Base-by-base conservation (phyloP, 495 filamentous ascomycete species). In the Sphaerosporella brunnea region DNA sequence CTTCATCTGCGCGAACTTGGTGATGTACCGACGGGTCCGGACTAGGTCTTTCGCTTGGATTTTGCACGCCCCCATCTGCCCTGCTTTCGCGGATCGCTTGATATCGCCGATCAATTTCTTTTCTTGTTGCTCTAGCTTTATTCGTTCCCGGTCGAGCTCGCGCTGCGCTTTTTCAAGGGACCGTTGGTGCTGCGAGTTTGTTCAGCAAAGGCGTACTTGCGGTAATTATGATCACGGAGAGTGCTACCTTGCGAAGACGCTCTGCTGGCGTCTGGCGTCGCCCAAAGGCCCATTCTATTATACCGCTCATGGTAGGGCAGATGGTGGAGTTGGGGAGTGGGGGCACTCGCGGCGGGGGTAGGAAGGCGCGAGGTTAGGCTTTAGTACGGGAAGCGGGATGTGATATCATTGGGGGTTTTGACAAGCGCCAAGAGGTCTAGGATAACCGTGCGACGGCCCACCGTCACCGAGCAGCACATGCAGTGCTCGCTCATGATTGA, bases 11-110 rank as follows among this genome's bases (percentile, higher is more conserved):
- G 95, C 94, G 67, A 96, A 97, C 59, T 95, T 95, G 64, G 94
- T 85, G 47, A 97, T 81, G 53, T 95, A 94, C 15, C 84, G 73
- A 66, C 90, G 72, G 45, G 90, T 97, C 56, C 90, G 70, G 28
- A 96, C 90, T 42, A 96, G 65, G 62, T 97, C 90, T 63, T 96
- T 96, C 23, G 92, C 90, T 65, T 96, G 88, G 61, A 96, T 90
- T 66, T 93, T 90, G 61, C 86, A 84, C 2, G 92, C 84, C 15
- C 84, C 88, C 70, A 94, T 85, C 61, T 96, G 86, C 4, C 86
- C 86, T 73, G 87, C 93, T 65, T 96, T 92, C 24, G 90, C 90
- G 54, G 83, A 92, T 70, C 93, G 88, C 68, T 93, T 94, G 66
- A 96, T 96, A 60, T 95, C 86, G 48, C 77, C 69, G 10, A 96